Conservation (phyloP, 1,284 basidiomycete species). For the Leccinum holopus region DNA sequence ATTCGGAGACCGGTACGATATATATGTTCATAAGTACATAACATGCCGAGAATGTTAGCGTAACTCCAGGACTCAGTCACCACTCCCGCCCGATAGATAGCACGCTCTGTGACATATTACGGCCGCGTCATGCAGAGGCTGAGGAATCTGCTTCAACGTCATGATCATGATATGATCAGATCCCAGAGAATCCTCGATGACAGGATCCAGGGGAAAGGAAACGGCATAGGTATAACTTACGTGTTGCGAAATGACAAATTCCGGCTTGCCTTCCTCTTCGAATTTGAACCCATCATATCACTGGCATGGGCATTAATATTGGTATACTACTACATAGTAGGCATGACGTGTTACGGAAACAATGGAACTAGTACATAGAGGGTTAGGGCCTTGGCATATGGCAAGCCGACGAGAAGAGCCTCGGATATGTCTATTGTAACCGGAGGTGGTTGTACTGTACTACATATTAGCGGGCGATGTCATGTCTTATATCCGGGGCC, state of each 20-base stretch:
- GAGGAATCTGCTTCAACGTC: neutral
- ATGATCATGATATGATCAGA: neutral
- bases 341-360: too few relatives aligned
- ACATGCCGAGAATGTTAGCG: neutral
- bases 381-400: too few relatives aligned
- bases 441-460: neutral
- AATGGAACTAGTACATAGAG: neutral
- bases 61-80: neutral
- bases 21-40: neutral
- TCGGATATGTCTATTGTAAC: neutral
- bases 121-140: neutral
- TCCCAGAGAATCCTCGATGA: neutral
- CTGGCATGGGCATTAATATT: too few relatives aligned
- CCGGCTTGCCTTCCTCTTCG: neutral
- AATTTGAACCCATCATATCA: neutral
- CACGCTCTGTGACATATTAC: neutral
- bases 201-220: neutral
- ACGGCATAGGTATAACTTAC: neutral
- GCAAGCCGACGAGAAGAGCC: too few relatives aligned
- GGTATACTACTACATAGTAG: too few relatives aligned
- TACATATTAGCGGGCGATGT: neutral
- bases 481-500: neutral
- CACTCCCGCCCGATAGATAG: neutral
- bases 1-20: neutral
- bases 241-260: neutral